Evolutionary conservation across 2,329 filamentous ascomycete genomes (phyloP).

Genomic region (Xylariaceae sp.): DNA sequence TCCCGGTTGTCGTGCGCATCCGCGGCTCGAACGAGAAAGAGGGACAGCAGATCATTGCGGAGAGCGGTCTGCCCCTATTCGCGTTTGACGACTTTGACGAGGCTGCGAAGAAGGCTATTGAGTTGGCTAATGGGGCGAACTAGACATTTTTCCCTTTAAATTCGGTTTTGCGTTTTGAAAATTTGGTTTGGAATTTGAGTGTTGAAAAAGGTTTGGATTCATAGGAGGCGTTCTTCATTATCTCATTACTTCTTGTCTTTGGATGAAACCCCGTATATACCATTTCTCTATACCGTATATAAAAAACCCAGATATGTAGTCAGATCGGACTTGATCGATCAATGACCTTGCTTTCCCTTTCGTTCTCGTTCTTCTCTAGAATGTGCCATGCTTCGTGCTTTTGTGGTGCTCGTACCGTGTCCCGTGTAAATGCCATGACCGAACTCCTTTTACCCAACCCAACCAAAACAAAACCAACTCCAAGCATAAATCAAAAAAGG

Average conservation of each 20-base stretch:
- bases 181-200: too few species aligned
- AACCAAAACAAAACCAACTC: neutral
- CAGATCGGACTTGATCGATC: too few species aligned
- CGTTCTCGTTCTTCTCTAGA: too few species aligned
- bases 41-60: constrained; percentile 63
- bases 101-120: constrained; percentile 62
- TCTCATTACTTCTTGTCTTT: too few species aligned
- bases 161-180: too few species aligned
- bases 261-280: too few species aligned
- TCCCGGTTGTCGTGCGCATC: constrained; percentile 73
- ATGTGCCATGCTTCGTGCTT: too few species aligned
- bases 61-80: constrained; percentile 62
- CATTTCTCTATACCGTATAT: too few species aligned
- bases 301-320: too few species aligned
- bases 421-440: too few species aligned
- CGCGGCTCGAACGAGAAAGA: constrained; percentile 68
- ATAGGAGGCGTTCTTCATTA: neutral
- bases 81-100: constrained; percentile 72
- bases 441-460: neutral
- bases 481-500: neutral
- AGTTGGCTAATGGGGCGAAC: constrained; percentile 40
- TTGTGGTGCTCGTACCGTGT: too few species aligned
- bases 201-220: neutral
- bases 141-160: neutral
- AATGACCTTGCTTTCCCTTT: too few species aligned